These are phyloP conservation scores for Cladorrhinum sp. DNA, from an alignment of 2,329 filamentous ascomycete species.

Conservation along the genomic window DNA sequence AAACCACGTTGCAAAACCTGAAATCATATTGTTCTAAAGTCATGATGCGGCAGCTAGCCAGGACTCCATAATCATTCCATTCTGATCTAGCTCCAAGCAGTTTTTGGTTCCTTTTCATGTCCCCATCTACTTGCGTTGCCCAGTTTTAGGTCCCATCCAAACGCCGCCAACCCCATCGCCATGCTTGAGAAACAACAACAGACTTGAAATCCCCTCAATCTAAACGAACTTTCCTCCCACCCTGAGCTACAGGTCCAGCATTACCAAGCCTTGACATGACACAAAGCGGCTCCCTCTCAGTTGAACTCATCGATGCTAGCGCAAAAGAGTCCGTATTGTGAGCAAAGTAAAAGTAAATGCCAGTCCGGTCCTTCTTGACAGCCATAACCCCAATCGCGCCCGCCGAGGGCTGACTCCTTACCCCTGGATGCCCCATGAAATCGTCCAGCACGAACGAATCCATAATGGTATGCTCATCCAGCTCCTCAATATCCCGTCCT, in stretches of 20 bases:
- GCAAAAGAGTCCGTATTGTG: conserved; percentile 93
- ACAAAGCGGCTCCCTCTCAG: conserved; percentile 70
- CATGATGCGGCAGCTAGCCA: background rate
- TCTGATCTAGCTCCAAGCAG: background rate
- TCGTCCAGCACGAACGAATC: conserved; percentile 78
- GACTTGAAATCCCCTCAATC: conserved; percentile 17
- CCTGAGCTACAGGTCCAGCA: conserved; percentile 51
- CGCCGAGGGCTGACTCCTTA: conserved; percentile 72
- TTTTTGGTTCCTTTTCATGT: background rate
- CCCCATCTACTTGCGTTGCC: background rate
- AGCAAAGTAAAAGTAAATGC: conserved; percentile 84
- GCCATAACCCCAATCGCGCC: conserved; percentile 88
- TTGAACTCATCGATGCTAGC: conserved; percentile 81
- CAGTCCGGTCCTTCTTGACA: conserved; percentile 76
- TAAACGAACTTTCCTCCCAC: conserved; percentile 49
- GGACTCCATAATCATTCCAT: background rate
- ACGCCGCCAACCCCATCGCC: background rate
- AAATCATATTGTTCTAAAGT: background rate
- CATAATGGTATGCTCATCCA: conserved; percentile 74
- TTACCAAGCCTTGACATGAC: conserved; percentile 78
- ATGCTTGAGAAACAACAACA: background rate
- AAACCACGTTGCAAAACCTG: background rate
- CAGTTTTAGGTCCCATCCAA: background rate
- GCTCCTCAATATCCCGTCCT: conserved; percentile 62
- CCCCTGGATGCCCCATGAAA: conserved; percentile 89